These are phyloP conservation scores for Coccinonectria pachysandricola DNA, from an alignment of 2,329 filamentous ascomycete species.

Conservation along the genomic window DNA sequence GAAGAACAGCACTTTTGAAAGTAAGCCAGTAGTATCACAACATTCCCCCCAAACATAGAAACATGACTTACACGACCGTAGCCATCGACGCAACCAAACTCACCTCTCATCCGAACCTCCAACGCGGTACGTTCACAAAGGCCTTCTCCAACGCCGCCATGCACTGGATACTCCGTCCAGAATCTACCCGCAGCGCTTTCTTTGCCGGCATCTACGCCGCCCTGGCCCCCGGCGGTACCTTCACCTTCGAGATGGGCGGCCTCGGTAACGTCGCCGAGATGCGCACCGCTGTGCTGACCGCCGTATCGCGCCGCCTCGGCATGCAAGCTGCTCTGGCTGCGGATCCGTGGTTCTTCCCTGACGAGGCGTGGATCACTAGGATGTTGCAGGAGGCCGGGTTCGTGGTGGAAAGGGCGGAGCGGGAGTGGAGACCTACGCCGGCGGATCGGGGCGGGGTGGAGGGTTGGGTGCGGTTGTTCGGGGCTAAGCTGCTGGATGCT, in stretches of 20 bases:
- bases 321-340: conserved; percentile 36
- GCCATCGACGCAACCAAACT: conserved; percentile 38
- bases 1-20: conserved; percentile 33
- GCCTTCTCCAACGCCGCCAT: conserved; percentile 58
- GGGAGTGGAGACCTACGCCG: conserved; percentile 54
- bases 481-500: conserved; percentile 45
- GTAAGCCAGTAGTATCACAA: too few relatives aligned
- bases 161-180: conserved; percentile 51
- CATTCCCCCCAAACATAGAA: not conserved
- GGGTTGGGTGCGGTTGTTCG: conserved; percentile 58
- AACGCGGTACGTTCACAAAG: conserved; percentile 36
- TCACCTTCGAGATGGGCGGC: conserved; percentile 64
- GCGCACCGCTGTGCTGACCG: conserved; percentile 44
- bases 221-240: conserved; percentile 44
- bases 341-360: conserved; percentile 64
- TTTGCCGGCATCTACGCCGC: conserved; percentile 41
- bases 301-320: conserved; percentile 40
- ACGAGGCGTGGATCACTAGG: conserved; percentile 46
- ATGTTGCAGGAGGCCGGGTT: conserved; percentile 36
- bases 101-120: conserved; percentile 22
- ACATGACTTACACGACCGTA: conserved; percentile 13
- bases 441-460: conserved; percentile 49
- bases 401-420: conserved; percentile 43
- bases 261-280: conserved; percentile 59
- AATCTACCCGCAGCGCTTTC: conserved; percentile 34